Evolutionary conservation across 1,284 basidiomycete species (phyloP), one percentile per base, ranked within the genome.

Genomic region (Porphyrellus sp.): DNA sequence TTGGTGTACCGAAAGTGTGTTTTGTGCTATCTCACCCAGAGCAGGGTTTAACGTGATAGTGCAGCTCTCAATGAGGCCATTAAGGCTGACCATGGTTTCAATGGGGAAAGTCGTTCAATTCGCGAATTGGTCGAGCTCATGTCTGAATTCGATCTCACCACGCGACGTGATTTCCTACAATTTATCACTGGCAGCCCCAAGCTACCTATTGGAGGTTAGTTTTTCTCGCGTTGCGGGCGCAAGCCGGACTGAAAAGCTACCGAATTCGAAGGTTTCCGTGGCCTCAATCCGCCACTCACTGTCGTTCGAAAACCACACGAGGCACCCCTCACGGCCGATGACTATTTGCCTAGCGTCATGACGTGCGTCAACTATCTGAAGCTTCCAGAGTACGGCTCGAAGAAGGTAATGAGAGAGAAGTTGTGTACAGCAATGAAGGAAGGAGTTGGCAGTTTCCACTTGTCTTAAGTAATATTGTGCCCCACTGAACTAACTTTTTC

Each of bases 61-160:
- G 9, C 25, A 71, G 95, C 93, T n/a, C 78, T 99, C 40, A 84
- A 82, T 49, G 91, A 94, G 65, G 83, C 89, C 6, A 74, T 98
- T 72, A 98, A 98, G 72, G 96, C 97, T 11, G 97, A 99, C 66
- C 97, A 99, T 69, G 97, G 97, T 11, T 98, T 96, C 77, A 95
- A 95, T 59, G 85, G 90, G 20, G 96, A 98, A 69, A 96, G 92
- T 67, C 83, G 85, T 27, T 85, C 93, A 1, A 94, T 99, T 60
- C 84, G 86, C 40, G 86, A 94, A 65, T 78, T 99, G 55, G 74
- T 98, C 33, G 87, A 89, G 52, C 82, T 95, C 62, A 91, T 99
- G 85, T 77, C 91, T 1, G 79, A 82, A 47, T 98, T 91, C 64
- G 85, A 91, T 61, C 70, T 70, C 20, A 70, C 80, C 3, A 81